These are phyloP conservation scores for Hyaloperonospora brassicae DNA, from an alignment of 352 stramenopile genomes.

Conservation along the genomic window DNA sequence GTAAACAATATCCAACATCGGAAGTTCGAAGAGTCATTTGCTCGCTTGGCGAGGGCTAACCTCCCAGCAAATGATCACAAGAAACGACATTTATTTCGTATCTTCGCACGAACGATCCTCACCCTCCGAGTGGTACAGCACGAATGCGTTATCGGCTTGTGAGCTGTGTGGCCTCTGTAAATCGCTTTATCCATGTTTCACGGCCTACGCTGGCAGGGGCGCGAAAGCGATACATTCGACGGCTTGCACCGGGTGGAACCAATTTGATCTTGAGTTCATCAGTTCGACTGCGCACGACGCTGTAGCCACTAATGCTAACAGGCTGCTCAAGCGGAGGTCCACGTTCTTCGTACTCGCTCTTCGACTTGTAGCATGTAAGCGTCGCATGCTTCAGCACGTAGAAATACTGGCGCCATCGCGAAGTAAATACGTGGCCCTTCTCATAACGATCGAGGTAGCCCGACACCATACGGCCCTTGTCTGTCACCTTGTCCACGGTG, in stretches of 20 bases:
- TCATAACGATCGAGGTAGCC: constrained; percentile 74
- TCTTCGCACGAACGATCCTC: too few relatives aligned
- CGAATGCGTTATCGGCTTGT: constrained; percentile 5
- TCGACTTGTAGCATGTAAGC: constrained; percentile 68
- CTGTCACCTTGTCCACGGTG: constrained; percentile 60
- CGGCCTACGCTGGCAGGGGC: constrained; percentile 62
- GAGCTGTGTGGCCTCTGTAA: constrained; percentile 57
- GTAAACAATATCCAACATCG: too few relatives aligned
- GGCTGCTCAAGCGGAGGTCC: constrained; percentile 38
- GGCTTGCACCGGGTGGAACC: constrained; percentile 51
- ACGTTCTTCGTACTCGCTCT: constrained; percentile 63
- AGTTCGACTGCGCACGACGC: constrained; percentile 56
- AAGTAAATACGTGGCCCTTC: constrained; percentile 63
- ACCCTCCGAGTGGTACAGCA: too few relatives aligned
- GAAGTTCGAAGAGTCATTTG: too few relatives aligned
- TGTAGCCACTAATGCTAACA: constrained; percentile 57
- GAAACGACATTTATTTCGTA: too few relatives aligned
- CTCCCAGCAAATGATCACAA: too few relatives aligned
- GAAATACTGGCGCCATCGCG: constrained; percentile 72
- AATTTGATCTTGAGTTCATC: constrained; percentile 80
- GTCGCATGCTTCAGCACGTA: constrained; percentile 61
- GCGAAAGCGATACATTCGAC: constrained; percentile 60
- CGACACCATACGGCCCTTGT: constrained; percentile 53
- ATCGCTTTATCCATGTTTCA: constrained; percentile 73
- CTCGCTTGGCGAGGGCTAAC: too few relatives aligned